These are phyloP conservation scores for Oryza coarctata DNA, from an alignment of 176 grass and related monocot species.

Conservation along the genomic window DNA sequence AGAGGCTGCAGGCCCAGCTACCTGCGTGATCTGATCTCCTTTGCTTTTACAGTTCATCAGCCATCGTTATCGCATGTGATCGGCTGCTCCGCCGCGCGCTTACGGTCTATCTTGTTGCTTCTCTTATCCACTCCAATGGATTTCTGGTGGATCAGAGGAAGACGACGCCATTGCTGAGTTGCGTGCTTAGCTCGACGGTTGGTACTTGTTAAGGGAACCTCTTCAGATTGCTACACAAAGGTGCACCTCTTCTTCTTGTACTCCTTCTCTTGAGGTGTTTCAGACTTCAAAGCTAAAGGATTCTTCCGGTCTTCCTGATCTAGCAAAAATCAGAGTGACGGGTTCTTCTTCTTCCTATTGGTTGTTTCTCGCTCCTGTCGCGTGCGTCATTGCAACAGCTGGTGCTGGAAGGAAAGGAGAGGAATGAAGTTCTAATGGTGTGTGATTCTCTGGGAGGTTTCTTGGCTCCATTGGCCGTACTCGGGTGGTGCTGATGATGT, in stretches of 20 bases:
- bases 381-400: not conserved
- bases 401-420: not conserved
- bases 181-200: not conserved
- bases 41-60: not conserved
- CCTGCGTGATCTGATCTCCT: too few relatives aligned
- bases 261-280: not conserved
- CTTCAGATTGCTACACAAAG: not conserved
- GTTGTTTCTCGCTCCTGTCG: not conserved
- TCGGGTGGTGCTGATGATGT: not conserved
- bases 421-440: not conserved
- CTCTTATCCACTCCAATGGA: conserved; percentile 3
- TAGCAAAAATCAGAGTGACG: not conserved
- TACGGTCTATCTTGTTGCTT: too few relatives aligned
- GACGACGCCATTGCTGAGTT: not conserved
- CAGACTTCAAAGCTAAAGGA: not conserved
- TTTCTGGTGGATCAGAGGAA: not conserved
- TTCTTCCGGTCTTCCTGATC: not conserved
- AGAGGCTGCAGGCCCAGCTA: not conserved
- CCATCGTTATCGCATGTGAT: too few relatives aligned
- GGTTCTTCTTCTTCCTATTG: not conserved
- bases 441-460: not conserved
- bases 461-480: not conserved
- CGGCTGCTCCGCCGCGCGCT: too few relatives aligned
- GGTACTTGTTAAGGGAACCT: too few relatives aligned
- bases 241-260: not conserved